Evolutionary conservation across 495 filamentous ascomycete species (phyloP).

Genomic region (Penicillium diatomitis): DNA sequence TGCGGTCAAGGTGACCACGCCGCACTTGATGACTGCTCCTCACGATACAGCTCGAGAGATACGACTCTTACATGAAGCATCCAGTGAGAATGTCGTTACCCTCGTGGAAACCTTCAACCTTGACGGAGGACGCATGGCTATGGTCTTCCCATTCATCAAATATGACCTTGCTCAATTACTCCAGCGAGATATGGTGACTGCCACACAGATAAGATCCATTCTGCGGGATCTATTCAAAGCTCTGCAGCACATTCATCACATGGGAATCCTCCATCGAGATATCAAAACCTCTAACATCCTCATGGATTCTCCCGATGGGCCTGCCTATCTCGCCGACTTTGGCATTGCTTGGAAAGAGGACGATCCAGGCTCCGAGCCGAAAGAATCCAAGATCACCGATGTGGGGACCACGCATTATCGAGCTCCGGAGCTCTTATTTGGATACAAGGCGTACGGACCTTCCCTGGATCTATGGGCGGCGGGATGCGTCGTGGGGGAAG

Average conservation of each 20-base stretch:
- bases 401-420: slow-evolving; percentile 90
- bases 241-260: slow-evolving; percentile 59
- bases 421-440: slow-evolving; percentile 85
- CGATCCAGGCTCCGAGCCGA: slow-evolving; percentile 52
- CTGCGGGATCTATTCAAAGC: slow-evolving; percentile 64
- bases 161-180: slow-evolving; percentile 60
- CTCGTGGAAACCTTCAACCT: slow-evolving; percentile 64
- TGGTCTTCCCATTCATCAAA: slow-evolving; percentile 79
- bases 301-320: slow-evolving; percentile 54
- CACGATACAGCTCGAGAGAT: slow-evolving; percentile 74
- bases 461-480: slow-evolving; percentile 84
- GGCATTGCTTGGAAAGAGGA: slow-evolving; percentile 75
- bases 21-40: slow-evolving; percentile 60
- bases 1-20: slow-evolving; percentile 83
- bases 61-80: slow-evolving; percentile 52
- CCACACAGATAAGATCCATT: slow-evolving; percentile 32
- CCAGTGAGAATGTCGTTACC: slow-evolving; percentile 47
- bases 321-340: slow-evolving; percentile 79
- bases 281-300: slow-evolving; percentile 89
- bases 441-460: slow-evolving; percentile 57
- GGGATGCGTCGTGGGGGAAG: slow-evolving; percentile 71
- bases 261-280: slow-evolving; percentile 82
- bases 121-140: slow-evolving; percentile 57
- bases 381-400: slow-evolving; percentile 71
- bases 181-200: slow-evolving; percentile 34